Evolutionary conservation across 179 eudicot species (phyloP), one percentile per base, ranked within the genome.

Genomic region (Actinidia polygama): DNA sequence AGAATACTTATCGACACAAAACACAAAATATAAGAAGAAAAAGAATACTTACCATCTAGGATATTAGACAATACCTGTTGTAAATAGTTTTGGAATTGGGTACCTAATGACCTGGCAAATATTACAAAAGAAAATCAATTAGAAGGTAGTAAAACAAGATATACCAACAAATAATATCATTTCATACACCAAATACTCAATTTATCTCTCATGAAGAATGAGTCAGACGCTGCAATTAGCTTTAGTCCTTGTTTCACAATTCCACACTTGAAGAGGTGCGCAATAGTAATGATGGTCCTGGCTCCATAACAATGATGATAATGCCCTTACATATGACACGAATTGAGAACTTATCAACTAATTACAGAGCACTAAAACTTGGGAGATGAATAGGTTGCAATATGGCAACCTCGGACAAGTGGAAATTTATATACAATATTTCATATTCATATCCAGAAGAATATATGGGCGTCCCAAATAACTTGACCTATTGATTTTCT

Each of bases 1-100:
- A 30, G 36, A 30, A 30, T 30, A 30, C 36, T 30, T 49, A 19
- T 1, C 11, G 24, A 79, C 24, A 71, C 70, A 5, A 11, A 21
- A 51, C 11, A 23, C 36, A 76, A 11, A 67, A 2, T 16, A 69
- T 57, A 58, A 73, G n/a, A 23, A 30, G 72, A 44, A 11, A 62
- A 62, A 81, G 61, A 71, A 49, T n/a, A 73, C 87, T 85, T 87
- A 96, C 99, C 99, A 89, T 96, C 99, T 84, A 96, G 90, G 70
- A 96, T 96, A 81, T 98, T 91, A 81, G 99, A 98, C 82, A 96
- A 86, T 80, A 96, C 98, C 84, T 90, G 98, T 87, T 90, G 99
- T 86, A 96, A 77, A 87, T 96, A 96, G 85, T 93, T 92, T 90
- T 96, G 99, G 87, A 96, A 96, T 83, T 92, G 95, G 66, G 87